These are phyloP conservation scores for Sugiyamaella neomexicana DNA, from an alignment of 1,139 yeast species.

Conservation along the genomic window DNA sequence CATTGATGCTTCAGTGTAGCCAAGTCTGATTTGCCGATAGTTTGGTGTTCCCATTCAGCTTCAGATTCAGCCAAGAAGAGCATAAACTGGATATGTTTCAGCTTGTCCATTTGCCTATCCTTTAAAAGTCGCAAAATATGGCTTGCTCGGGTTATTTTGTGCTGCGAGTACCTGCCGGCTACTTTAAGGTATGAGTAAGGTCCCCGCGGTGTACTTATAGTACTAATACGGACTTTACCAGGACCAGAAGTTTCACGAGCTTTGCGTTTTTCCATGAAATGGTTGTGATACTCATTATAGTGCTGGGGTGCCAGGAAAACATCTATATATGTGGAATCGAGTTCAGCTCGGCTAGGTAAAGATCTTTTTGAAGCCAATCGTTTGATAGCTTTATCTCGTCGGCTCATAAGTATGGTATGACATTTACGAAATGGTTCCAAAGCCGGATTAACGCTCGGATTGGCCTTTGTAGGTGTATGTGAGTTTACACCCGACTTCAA, in stretches of 20 bases:
- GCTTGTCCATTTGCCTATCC: neutral
- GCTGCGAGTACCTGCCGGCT: conserved; percentile 21
- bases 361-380: neutral
- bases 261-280: conserved; percentile 12
- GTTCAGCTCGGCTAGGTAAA: conserved; percentile 15
- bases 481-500: neutral
- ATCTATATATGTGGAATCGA: conserved; percentile 28
- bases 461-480: conserved; percentile 7
- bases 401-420: conserved; percentile 15
- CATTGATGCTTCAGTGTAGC: neutral
- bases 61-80: conserved; percentile 21
- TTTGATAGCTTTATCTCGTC: conserved; percentile 16
- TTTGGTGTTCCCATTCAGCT: conserved; percentile 26
- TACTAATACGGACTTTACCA: conserved; percentile 17
- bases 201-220: conserved; percentile 24
- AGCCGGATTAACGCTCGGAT: neutral
- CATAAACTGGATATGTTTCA: conserved; percentile 14
- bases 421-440: conserved; percentile 16
- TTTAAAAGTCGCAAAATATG: conserved; percentile 18
- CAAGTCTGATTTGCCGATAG: neutral
- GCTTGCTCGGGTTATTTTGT: conserved; percentile 8
- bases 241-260: conserved; percentile 18
- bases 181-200: conserved; percentile 24
- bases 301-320: conserved; percentile 28
- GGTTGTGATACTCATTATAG: conserved; percentile 12